Conservation (phyloP, 2,329 filamentous ascomycete genomes). For the Aspergillus carbonarius region DNA sequence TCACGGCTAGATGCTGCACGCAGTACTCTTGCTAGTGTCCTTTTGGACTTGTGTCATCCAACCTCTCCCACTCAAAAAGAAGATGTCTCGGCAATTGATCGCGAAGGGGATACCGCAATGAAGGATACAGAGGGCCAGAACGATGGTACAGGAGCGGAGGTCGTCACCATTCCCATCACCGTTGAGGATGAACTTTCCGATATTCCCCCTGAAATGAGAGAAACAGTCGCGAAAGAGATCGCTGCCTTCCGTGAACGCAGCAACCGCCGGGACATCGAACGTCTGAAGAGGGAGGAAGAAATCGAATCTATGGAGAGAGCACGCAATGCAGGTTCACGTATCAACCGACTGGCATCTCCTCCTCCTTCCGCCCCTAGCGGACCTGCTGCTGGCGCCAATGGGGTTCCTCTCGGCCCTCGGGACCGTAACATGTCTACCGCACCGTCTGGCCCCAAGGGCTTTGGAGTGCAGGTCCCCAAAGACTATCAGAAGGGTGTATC, state of each 20-base stretch:
- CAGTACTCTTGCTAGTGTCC: conserved; percentile 63
- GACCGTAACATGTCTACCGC: conserved; percentile 69
- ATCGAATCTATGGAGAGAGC: conserved; percentile 81
- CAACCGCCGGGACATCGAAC: conserved; percentile 82
- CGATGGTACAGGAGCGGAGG: conserved; percentile 68
- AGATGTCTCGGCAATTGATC: conserved; percentile 54
- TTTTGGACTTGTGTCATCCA: conserved; percentile 73
- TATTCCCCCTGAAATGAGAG: conserved; percentile 93
- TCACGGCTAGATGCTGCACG: conserved; percentile 69
- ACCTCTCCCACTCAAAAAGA: conserved; percentile 47
- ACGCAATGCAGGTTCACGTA: conserved; percentile 63
- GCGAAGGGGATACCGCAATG: conserved; percentile 69
- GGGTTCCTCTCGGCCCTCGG: conserved; percentile 72
- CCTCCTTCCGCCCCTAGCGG: conserved; percentile 62
- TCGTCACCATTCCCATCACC: conserved; percentile 83
- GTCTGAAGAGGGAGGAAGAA: conserved; percentile 84
- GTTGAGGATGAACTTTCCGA: conserved; percentile 92
- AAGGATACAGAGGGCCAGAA: conserved; percentile 56
- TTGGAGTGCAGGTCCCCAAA: conserved; percentile 62
- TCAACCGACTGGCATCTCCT: conserved; percentile 70
- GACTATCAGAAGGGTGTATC: conserved; percentile 75
- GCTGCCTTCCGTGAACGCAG: conserved; percentile 91
- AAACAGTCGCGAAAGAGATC: conserved; percentile 91
- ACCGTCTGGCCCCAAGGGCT: conserved; percentile 68
- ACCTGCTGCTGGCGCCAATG: conserved; percentile 65